Evolutionary conservation across 768 basidiomycete genomes (phyloP), one percentile per base, ranked within the genome.

Genomic region (Lentinula edodes): DNA sequence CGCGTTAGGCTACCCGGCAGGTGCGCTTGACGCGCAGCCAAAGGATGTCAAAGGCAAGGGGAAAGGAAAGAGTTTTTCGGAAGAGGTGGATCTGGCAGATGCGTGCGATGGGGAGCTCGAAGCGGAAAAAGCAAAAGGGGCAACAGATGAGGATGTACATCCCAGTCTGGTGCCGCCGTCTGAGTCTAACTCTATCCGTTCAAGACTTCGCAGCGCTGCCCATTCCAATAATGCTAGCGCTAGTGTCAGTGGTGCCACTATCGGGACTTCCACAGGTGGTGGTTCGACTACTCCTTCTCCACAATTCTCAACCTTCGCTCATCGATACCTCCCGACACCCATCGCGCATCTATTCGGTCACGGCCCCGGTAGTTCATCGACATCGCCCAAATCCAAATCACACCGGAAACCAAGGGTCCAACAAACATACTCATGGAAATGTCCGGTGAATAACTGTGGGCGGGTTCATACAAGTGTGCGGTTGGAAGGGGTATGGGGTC

Each of bases 371-470:
- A 48, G 46, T 45, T 35, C 66, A 8, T 66, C 63, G 35, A 68
- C 20, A 20, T 28, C 28, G 39, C 12, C 39, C 8, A 62, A 64
- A 62, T 13, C 57, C 72, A 63, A 66, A 80, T 62, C 74, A 66
- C 67, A 67, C 45, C 35, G 60, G 52, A 73, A 72, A 58, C 68
- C 74, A 63, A 65, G 72, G 61, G 64, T 78, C 68, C 45, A 59
- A 18, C 83, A 73, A 35, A 76, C 77, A 66, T 76, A 80, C 66
- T 77, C 82, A 66, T 91, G 87, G 87, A 65, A 50, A 15, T 91
- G 89, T 67, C 89, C 89, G 0, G 86, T 90, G 1, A 65, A 75
- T 2, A 78, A 78, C 1, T 91, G 89, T 67, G 80, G 73, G 9
- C 71, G 70, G 13, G 65, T 75, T 39, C 88, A 90, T 69, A 72